Base-by-base conservation (phyloP, 192 early-diverging fungal species). In the Mortierella alpina region DNA sequence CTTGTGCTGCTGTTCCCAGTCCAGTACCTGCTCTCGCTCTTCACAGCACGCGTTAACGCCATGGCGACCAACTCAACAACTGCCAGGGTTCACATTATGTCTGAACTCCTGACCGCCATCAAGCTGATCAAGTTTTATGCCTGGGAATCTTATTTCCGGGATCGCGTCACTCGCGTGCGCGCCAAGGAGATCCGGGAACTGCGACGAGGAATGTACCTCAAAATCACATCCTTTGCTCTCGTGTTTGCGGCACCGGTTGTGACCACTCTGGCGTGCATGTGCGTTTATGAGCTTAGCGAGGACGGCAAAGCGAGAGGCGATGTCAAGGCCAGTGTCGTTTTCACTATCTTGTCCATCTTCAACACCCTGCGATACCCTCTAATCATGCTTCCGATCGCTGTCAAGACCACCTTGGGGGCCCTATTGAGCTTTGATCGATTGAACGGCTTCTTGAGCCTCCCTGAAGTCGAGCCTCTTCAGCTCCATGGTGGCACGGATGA, bases 121-220 rank as follows among this genome's bases (percentile, higher is more conserved):
- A 93, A 92, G 68, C 78, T 94, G 22, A 90, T 94, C 69, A 94
- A 94, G 70, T 90, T 93, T 63, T 93, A 94, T 72, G 87, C 90
- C 11, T 94, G 92, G 92, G 92, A 94, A 59, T 64, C 77, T 3
- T 87, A 87, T n/a, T 94, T 93, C 68, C 63, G 73, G 51, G 83
- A 89, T 18, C 88, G 90, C 46, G 86, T 93, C 44, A 59, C 64
- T n/a, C 74, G 75, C 11, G 87, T 93, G 14, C 73, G 92, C 10
- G 51, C 61, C n/a, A 75, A 85, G 48, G 92, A 94, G 70, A 85
- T 91, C 69, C 44, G 51, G 7, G 81, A 84, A 56, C 70, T 92
- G 49, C 72, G 84, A n/a, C 58, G 45, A 12, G 83, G 84, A 18
- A 77, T 93, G 51, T 64, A 83, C 17, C 54, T 93, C 58, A 91